Percentiles rank a stretch among this genome's conserved stretches.
Conservation (phyloP, 1,284 basidiomycete species). For the Leccinum pallidistipes region DNA sequence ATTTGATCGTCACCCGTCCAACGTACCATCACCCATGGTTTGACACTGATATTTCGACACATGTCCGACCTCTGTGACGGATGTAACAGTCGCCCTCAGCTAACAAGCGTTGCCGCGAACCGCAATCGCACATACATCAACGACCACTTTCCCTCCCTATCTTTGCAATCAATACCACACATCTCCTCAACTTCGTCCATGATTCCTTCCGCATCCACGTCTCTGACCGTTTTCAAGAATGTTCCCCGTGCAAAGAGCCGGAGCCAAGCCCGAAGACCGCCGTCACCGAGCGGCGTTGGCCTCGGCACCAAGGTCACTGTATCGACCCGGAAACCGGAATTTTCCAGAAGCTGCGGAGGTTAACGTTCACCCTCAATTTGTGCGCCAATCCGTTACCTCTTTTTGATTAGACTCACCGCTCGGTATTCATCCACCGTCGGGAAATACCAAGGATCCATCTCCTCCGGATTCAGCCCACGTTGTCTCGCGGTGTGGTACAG, state of each 20-base stretch:
- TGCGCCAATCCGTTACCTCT: constrained; percentile 1
- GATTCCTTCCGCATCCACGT: constrained; percentile 56
- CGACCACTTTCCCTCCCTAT: constrained; percentile 60
- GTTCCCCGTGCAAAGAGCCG: constrained; percentile 61
- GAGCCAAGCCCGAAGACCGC: constrained; percentile 70
- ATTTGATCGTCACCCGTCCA: constrained; percentile 12
- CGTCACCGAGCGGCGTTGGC: constrained; percentile 58
- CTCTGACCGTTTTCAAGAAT: constrained; percentile 51
- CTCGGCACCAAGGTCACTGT: constrained; percentile 66
- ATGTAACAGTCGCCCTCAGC: constrained; percentile 22
- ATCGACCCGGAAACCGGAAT: constrained; percentile 54
- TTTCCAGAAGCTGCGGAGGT: constrained; percentile 51
- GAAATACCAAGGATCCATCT: constrained; percentile 82
- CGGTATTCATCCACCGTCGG: constrained; percentile 69
- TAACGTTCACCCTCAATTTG: background rate
- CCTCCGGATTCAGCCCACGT: constrained; percentile 58
- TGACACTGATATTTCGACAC: constrained; percentile 1
- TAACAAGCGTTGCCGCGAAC: constrained; percentile 41
- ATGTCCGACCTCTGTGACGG: constrained; percentile 1
- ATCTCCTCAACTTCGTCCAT: constrained; percentile 65
- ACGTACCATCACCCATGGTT: constrained; percentile 5
- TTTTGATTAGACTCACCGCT: constrained; percentile 39
- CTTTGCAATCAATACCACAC: constrained; percentile 59
- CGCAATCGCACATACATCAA: constrained; percentile 74
- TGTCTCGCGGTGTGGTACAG: constrained; percentile 55